phyloP scores from a whole-genome alignment of 257 asterid species.

The Lithospermum erythrorhizon region DNA sequence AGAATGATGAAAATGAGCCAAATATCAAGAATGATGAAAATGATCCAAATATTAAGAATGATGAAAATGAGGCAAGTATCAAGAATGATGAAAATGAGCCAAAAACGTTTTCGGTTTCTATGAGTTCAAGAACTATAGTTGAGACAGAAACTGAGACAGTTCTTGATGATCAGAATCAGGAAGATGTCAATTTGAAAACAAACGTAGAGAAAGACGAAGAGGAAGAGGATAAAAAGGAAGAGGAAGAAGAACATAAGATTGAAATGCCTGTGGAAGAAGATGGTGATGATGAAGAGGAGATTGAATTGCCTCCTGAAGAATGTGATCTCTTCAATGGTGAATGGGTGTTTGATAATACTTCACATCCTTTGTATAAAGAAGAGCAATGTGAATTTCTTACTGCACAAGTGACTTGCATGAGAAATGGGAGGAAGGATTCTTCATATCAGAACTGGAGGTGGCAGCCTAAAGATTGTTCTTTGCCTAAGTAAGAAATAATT shows the following conservation, averaged over 20 bases:
- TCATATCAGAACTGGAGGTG: conserved; percentile 76
- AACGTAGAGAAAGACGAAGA: conserved; percentile 33
- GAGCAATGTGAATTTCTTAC: conserved; percentile 63
- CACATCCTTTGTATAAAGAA: conserved; percentile 57
- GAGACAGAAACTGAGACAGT: not conserved
- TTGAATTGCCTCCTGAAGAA: conserved; percentile 47
- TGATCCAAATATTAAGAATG: too few relatives aligned
- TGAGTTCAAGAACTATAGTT: conserved; percentile 29
- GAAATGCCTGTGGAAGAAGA: conserved; percentile 22
- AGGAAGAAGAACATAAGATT: conserved; percentile 18
- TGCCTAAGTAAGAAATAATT: conserved; percentile 41
- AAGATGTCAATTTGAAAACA: not conserved
- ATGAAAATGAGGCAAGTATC: too few relatives aligned
- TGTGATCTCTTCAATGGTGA: conserved; percentile 62
- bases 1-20: conserved; percentile 19
- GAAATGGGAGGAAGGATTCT: conserved; percentile 64
- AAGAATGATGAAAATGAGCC: conserved; percentile 20
- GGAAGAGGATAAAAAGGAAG: conserved; percentile 15
- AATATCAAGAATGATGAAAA: too few relatives aligned
- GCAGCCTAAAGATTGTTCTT: conserved; percentile 80
- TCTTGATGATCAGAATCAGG: not conserved
- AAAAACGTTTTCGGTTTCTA: too few relatives aligned
- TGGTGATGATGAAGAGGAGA: conserved; percentile 9
- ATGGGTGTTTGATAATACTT: conserved; percentile 59
- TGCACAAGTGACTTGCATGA: conserved; percentile 68